phyloP scores from a whole-genome alignment of 352 stramenopile genomes.

The Phytophthora fragariae region DNA sequence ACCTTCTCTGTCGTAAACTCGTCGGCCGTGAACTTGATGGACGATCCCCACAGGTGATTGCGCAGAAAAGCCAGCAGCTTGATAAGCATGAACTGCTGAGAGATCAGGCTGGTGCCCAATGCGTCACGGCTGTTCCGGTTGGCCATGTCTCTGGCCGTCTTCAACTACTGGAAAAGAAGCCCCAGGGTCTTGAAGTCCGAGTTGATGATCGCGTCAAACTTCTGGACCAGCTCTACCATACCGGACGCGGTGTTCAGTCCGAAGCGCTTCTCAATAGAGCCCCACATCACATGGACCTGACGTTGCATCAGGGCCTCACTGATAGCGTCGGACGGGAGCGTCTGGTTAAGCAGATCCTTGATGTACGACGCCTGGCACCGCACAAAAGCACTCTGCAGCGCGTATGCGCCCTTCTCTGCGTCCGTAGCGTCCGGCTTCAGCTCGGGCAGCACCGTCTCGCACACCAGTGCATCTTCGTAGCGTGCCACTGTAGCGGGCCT shows the following conservation, averaged over 20 bases:
- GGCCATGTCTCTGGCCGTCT: not conserved
- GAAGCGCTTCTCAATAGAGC: not conserved
- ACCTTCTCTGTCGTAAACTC: not conserved
- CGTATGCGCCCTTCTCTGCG: not conserved
- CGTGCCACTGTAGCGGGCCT: too few species aligned
- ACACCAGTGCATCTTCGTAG: too few species aligned
- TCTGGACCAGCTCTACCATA: not conserved
- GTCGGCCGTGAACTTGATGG: not conserved
- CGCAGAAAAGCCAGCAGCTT: not conserved
- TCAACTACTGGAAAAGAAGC: not conserved
- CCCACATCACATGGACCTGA: conserved; percentile 14
- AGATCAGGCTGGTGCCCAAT: not conserved
- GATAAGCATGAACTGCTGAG: not conserved
- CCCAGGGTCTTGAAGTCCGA: not conserved
- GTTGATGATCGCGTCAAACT: not conserved
- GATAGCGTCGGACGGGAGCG: not conserved
- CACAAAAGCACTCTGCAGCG: conserved; percentile 7
- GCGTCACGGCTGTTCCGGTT: not conserved
- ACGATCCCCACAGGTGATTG: not conserved
- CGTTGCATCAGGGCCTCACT: not conserved
- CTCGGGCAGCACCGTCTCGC: too few species aligned
- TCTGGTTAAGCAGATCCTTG: conserved; percentile 14
- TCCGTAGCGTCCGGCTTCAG: not conserved
- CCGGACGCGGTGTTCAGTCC: conserved; percentile 4
- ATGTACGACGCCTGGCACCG: conserved; percentile 6